A percentile compares a stretch with the other conserved stretches of the same genome.
phyloP scores from a whole-genome alignment of 169 alveolate genomes.

The Theileria orientalis region DNA sequence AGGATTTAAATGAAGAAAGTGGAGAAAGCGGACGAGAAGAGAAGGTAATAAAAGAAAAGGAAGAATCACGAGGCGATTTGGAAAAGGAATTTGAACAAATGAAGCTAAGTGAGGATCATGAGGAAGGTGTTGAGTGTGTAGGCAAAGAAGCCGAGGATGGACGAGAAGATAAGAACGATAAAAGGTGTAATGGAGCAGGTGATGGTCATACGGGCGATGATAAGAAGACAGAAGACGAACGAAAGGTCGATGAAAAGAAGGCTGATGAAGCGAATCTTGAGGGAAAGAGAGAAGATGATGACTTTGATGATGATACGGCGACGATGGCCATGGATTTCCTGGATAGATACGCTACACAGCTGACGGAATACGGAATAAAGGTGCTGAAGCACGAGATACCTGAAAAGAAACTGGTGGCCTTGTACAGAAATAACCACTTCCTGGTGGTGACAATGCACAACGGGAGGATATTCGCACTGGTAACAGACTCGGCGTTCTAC shows the following conservation, averaged over 20 bases:
- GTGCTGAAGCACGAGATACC: conserved; percentile 11
- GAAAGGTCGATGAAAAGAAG: background rate
- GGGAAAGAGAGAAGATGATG: background rate
- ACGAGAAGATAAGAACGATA: background rate
- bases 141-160: background rate
- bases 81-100: too few relatives aligned
- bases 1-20: too few relatives aligned
- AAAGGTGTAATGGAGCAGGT: background rate
- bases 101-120: background rate
- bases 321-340: conserved; percentile 15
- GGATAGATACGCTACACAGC: conserved; percentile 37
- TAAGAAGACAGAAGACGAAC: background rate
- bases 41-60: conserved; percentile 15
- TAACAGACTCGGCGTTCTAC: conserved; percentile 48
- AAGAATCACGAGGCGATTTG: background rate
- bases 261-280: background rate
- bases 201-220: background rate
- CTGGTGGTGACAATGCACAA: conserved; percentile 20
- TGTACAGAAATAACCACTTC: conserved; percentile 55
- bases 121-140: background rate
- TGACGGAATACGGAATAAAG: conserved; percentile 30
- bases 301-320: background rate
- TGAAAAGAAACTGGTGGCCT: conserved; percentile 13
- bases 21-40: background rate
- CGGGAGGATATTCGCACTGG: conserved; percentile 29